Base-by-base conservation (phyloP, 2,329 filamentous ascomycete species). In the Cladophialophora immunda region DNA sequence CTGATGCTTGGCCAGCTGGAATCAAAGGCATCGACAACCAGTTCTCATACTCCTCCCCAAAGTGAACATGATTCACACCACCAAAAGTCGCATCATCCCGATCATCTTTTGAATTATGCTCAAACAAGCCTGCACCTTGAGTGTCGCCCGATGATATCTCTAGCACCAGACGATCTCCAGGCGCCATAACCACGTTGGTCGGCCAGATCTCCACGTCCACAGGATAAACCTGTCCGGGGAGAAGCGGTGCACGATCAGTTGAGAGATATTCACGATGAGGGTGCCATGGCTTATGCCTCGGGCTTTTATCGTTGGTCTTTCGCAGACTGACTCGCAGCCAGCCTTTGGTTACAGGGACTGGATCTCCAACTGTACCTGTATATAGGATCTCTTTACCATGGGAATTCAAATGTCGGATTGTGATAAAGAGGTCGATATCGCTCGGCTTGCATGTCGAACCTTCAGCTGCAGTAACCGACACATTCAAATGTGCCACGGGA, bases 401-500 rank as follows among this genome's bases (percentile, higher is more conserved):
- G 0, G 83, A 78, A 30, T 80, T 75, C 75, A 85, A 75, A 81
- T 87, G 70, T 34, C 85, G 81, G 11, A 89, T 78, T 0, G 85
- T 88, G 2, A 90, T 67, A 73, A 86, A 86, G 25, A 86, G 75
- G 66, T 86, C 85, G 47, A 80, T 83, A 50, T 87, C 84, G 1
- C 76, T 78, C 0, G 83, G 84, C 0, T 89, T 78, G 15, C 13
- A 45, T 17, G 75, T 71, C 1, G 76, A 73, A 0, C 76, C 76
- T 3, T 80, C 72, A 27, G 80, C 72, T 0, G 81, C 74, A 2
- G 76, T 81, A 38, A 81, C 78, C 0, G 89, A 90, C 0, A 91
- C 85, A 67, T 88, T 87, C 3, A 92, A 80, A 69, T 87, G 89
- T 0, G 88, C 88, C 0, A 86, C 81, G 30, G 91, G 79, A 72